phyloP scores from a whole-genome alignment of 371 early-diverging fungal species.

The Mortierella sp. region DNA sequence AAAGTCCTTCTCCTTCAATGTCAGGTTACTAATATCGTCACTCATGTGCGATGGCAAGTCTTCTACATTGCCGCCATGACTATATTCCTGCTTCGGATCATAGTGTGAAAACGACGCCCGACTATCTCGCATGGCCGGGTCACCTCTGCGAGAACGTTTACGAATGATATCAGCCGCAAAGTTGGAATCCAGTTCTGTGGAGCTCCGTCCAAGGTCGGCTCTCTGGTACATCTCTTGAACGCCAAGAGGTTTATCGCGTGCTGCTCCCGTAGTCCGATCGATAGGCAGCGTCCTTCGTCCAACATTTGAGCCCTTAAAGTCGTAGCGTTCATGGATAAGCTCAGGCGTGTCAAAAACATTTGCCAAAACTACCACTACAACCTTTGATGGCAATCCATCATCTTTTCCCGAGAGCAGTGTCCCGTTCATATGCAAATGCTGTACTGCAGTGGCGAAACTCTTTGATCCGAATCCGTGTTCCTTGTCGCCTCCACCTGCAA shows the following conservation, averaged over 20 bases:
- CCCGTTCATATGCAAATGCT: slow-evolving; percentile 47
- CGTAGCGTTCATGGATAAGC: slow-evolving; percentile 60
- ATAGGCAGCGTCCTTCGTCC: slow-evolving; percentile 60
- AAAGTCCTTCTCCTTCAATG: slow-evolving; percentile 71
- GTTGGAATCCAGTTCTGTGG: slow-evolving; percentile 12
- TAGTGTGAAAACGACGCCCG: slow-evolving; percentile 8
- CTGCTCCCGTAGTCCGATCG: neutral
- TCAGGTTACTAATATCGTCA: slow-evolving; percentile 57
- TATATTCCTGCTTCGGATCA: slow-evolving; percentile 7
- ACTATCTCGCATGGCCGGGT: slow-evolving; percentile 4
- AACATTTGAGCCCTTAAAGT: slow-evolving; percentile 72
- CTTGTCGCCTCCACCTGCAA: slow-evolving; percentile 1
- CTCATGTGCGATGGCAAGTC: neutral
- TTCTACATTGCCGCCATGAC: neutral
- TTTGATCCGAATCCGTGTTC: slow-evolving; percentile 15
- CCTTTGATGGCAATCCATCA: slow-evolving; percentile 54
- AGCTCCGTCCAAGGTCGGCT: neutral
- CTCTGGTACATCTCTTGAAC: neutral
- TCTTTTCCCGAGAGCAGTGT: slow-evolving; percentile 39
- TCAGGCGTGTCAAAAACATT: slow-evolving; percentile 67
- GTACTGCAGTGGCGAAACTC: slow-evolving; percentile 23
- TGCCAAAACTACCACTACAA: slow-evolving; percentile 65
- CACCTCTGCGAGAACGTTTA: slow-evolving; percentile 14
- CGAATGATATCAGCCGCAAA: slow-evolving; percentile 2
- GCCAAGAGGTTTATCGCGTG: neutral